Conservation (phyloP, 148 eudicot genomes). For the Diospyros lotus region DNA sequence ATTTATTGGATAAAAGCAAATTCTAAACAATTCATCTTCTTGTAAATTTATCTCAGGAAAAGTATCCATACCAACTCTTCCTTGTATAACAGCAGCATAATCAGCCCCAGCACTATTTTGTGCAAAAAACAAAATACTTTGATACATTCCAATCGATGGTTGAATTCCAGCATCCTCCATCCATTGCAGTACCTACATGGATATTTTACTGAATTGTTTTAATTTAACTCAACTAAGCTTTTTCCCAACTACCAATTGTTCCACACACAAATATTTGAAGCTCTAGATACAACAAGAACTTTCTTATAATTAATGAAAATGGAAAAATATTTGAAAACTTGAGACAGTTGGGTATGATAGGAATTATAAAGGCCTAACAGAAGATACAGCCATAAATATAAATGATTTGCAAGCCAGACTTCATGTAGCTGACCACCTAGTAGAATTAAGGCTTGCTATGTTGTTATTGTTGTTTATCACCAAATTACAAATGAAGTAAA, state of each 20-base stretch:
- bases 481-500: neutral
- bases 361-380: no score
- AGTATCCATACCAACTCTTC: conserved; percentile 46
- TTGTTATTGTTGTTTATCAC: neutral
- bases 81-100: conserved; percentile 47
- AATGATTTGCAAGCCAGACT: no score
- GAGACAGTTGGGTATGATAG: no score
- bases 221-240: no score
- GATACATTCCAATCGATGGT: conserved; percentile 67
- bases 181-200: conserved; percentile 77
- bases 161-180: conserved; percentile 78
- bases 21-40: neutral
- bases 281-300: neutral
- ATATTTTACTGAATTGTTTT: neutral
- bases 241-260: neutral
- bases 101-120: conserved; percentile 61
- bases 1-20: neutral
- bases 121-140: conserved; percentile 49
- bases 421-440: no score
- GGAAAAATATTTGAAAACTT: no score
- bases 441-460: no score
- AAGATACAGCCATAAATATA: no score
- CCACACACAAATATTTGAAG: neutral
- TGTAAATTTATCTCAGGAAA: neutral
- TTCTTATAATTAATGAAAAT: no score